Percentiles rank a stretch among this genome's conserved stretches.
Evolutionary conservation across 148 eudicot species (phyloP).

Genomic region (Pouteria glomerata): DNA sequence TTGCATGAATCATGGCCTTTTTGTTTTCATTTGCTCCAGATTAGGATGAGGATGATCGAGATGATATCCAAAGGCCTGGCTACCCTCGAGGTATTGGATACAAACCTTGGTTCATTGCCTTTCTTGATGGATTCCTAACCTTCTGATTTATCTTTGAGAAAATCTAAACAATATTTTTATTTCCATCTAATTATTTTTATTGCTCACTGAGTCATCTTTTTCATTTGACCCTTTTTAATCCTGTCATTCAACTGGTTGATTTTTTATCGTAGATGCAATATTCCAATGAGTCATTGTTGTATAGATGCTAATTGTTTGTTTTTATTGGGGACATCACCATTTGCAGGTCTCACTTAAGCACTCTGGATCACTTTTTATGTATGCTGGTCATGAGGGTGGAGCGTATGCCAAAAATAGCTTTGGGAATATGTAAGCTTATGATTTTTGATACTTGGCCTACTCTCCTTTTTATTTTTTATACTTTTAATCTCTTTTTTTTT

Average conservation of each 20-base stretch:
- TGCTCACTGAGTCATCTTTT: not conserved
- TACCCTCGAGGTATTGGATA: conserved; percentile 65
- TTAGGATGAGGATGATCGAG: conserved; percentile 88
- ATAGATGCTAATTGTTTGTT: not conserved
- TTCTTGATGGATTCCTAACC: not conserved
- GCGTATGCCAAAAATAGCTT: conserved; percentile 98
- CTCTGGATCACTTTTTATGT: conserved; percentile 98
- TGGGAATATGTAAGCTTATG: conserved; percentile 75
- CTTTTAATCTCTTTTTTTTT: not conserved
- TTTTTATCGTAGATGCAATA: not conserved
- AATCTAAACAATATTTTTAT: not conserved
- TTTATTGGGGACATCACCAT: not conserved
- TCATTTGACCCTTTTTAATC: not conserved
- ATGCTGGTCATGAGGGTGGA: conserved; percentile 97
- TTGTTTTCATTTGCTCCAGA: conserved; percentile 30
- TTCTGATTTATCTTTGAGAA: not conserved
- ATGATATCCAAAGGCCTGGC: conserved; percentile 84
- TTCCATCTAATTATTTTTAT: not conserved
- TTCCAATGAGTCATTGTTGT: not conserved
- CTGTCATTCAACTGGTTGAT: not conserved
- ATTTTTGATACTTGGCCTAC: not conserved
- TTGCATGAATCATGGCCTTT: not conserved
- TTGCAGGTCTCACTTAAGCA: conserved; percentile 93
- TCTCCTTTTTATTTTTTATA: not conserved
- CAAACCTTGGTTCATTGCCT: conserved; percentile 2